phyloP scores from a whole-genome alignment of 2,329 filamentous ascomycete genomes.

The Talaromyces marneffei region DNA sequence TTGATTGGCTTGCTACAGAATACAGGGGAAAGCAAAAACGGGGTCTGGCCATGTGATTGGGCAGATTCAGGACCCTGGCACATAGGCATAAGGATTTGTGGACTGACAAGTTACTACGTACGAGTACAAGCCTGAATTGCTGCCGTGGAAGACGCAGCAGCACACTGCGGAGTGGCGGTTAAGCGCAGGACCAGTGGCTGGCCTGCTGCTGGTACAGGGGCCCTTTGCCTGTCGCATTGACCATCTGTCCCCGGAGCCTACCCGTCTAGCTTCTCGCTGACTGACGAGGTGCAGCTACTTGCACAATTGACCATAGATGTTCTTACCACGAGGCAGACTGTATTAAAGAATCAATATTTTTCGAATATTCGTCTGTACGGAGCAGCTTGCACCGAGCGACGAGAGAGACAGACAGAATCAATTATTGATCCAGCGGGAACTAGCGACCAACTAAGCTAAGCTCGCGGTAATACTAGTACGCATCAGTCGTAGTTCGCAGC shows the following conservation, averaged over 20 bases:
- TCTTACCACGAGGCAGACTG: neutral
- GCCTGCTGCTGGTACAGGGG: neutral
- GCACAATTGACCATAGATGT: neutral
- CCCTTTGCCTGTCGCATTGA: neutral
- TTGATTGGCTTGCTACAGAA: neutral
- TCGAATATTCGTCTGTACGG: too few relatives aligned
- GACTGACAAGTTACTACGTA: neutral
- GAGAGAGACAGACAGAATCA: too few relatives aligned
- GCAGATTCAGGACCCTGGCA: neutral
- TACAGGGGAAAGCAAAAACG: neutral
- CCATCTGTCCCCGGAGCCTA: neutral
- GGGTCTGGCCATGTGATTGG: neutral
- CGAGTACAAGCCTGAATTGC: neutral
- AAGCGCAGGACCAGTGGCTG: slow-evolving; percentile 1
- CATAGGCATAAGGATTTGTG: neutral
- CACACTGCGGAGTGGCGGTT: neutral
- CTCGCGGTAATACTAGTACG: slow-evolving; percentile 5
- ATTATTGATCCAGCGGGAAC: neutral
- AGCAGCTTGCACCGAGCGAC: too few relatives aligned
- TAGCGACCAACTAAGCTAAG: neutral
- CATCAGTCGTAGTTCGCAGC: neutral
- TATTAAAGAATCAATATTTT: neutral
- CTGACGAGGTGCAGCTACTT: neutral
- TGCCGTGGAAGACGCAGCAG: neutral
- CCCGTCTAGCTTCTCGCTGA: neutral